Conservation (phyloP, 805 yeast species). For the Wickerhamomyces queroliae region DNA sequence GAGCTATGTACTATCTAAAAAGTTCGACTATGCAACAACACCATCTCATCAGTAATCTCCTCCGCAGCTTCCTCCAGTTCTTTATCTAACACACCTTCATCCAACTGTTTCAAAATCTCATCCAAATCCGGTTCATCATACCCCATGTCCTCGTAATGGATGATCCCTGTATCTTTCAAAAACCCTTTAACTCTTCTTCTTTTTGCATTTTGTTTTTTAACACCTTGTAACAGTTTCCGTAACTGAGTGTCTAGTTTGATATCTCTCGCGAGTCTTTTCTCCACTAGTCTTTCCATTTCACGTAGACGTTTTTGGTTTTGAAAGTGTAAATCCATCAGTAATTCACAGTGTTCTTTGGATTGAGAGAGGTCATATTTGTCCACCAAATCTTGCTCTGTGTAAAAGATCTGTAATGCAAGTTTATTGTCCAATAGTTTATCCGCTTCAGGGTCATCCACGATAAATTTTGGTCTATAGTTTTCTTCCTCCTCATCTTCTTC, state of each 20-base stretch:
- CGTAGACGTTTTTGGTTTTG: too few relatives aligned
- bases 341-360: background rate
- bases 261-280: background rate
- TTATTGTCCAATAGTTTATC: constrained; percentile 8
- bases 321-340: background rate
- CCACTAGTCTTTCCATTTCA: background rate
- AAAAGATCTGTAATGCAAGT: constrained; percentile 8
- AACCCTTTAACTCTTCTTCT: background rate
- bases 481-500: background rate
- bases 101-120: background rate
- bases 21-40: background rate
- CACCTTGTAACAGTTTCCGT: background rate
- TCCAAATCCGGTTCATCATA: background rate
- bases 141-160: background rate
- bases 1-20: too few relatives aligned
- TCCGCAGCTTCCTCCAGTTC: background rate
- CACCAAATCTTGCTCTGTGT: constrained; percentile 6
- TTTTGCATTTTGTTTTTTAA: background rate
- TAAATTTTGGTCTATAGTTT: too few relatives aligned
- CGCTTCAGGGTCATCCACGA: constrained; percentile 5
- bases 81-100: background rate
- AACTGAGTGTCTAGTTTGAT: too few relatives aligned
- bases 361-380: background rate
- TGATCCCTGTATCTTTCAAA: background rate
- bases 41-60: background rate